phyloP scores from a whole-genome alignment of 176 grass and related monocot genomes.

The Lolium multiflorum region DNA sequence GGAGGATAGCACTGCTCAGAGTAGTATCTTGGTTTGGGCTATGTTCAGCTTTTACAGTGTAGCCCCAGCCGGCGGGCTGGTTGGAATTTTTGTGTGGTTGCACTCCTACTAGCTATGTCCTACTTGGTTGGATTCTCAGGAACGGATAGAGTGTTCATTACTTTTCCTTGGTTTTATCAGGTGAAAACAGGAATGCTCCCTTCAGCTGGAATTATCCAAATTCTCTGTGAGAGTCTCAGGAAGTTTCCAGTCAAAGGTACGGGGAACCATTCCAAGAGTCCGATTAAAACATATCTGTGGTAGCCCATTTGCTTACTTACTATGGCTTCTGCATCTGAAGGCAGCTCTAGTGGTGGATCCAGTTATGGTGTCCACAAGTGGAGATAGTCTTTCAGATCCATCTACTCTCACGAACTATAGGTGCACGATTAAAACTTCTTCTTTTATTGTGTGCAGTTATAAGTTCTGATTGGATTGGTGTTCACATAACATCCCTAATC shows the following conservation, averaged over 20 bases:
- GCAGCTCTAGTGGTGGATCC: conserved; percentile 99
- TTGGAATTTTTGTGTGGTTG: no score
- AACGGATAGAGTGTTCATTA: not conserved
- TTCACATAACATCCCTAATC: conserved; percentile 1
- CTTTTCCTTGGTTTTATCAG: conserved; percentile 47
- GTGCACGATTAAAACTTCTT: conserved; percentile 33
- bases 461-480: conserved; percentile 4
- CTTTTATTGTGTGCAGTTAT: conserved; percentile 32
- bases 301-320: conserved; percentile 37
- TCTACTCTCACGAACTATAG: conserved; percentile 73
- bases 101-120: no score
- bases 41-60: no score
- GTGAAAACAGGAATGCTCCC: conserved; percentile 99
- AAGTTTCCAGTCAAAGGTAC: conserved; percentile 95
- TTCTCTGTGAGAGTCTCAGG: conserved; percentile 75
- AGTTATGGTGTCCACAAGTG: conserved; percentile 96
- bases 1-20: no score
- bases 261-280: conserved; percentile 10
- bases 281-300: conserved; percentile 6
- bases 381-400: conserved; percentile 73
- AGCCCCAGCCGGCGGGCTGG: no score
- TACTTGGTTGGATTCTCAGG: no score
- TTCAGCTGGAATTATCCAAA: conserved; percentile 66
- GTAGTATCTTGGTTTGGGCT: no score
- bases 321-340: conserved; percentile 57